Evolutionary conservation across 306 rosid genomes (phyloP), one percentile per base, ranked within the genome.

Genomic region (Quercus bicolor): DNA sequence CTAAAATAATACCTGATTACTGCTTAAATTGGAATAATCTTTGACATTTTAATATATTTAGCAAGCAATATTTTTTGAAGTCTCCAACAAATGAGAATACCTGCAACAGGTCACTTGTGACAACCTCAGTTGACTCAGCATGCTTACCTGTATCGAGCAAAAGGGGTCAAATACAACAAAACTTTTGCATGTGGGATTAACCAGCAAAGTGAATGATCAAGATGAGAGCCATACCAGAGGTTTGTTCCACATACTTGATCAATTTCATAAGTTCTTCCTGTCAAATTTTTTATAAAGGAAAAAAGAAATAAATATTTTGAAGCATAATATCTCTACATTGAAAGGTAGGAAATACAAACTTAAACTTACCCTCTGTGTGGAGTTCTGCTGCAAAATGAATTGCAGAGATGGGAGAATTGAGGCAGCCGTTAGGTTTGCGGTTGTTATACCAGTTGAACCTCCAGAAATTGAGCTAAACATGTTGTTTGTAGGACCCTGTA

Each of bases 261-360:
- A 95, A 80, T 88, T 91, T 91, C 71, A 86, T 69, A 71, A 93
- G 82, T 83, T 95, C 97, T 78, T 95, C 99, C 99, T 95, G 94
- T 64, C 75, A 80, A 84, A 79, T 69, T 55, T 45, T 48, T 48
- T 48, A 48, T 45, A 74, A 68, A 34, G 71, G 66, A 56, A 76
- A 82, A 56, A 37, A 56, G 53, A 70, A 21, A 60, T 37, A 71
- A 40, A 33, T 40, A 55, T 66, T 68, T 72, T 83, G 65, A 72
- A 72, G 77, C 64, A 66, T 45, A 76, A 29, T 71, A 68, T 72
- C 72, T 56, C 70, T 69, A 45, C 21, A 51, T n/a, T 6, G 78
- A 55, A 53, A 59, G 15, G 31, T 45, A 56, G 68, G 64, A 69
- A 19, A 48, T 43, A 33, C 68, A 62, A 72, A 69, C 43, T 51